A percentile compares a stretch with the other conserved stretches of the same genome.
These are phyloP conservation scores for Borealophlyctis nickersoniae DNA, from an alignment of 192 early-diverging fungal species.

Conservation along the genomic window DNA sequence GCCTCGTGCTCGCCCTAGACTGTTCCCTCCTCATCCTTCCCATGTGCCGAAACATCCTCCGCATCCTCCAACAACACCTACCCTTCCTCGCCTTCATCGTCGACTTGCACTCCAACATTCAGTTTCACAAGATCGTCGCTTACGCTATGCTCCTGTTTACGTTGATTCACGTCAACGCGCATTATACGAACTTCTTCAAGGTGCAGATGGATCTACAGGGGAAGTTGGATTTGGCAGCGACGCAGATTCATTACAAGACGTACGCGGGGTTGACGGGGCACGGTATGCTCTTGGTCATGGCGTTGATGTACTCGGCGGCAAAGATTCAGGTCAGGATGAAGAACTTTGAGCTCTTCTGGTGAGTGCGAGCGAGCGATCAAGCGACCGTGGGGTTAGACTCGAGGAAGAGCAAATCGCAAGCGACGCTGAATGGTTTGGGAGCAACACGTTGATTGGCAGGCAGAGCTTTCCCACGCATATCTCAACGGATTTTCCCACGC, in stretches of 20 bases:
- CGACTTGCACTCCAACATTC: slow-evolving; percentile 69
- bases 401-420: too few species aligned
- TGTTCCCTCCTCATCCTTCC: slow-evolving; percentile 53
- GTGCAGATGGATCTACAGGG: slow-evolving; percentile 18
- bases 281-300: slow-evolving; percentile 56
- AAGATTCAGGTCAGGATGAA: slow-evolving; percentile 47
- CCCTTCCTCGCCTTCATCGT: slow-evolving; percentile 58
- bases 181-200: slow-evolving; percentile 56
- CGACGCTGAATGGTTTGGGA: too few species aligned
- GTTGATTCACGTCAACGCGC: slow-evolving; percentile 54
- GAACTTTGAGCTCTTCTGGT: slow-evolving; percentile 74
- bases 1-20: slow-evolving; percentile 52
- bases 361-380: too few species aligned
- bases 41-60: slow-evolving; percentile 53
- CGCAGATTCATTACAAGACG: slow-evolving; percentile 32
- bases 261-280: slow-evolving; percentile 66
- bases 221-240: slow-evolving; percentile 14
- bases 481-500: too few species aligned
- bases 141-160: slow-evolving; percentile 66
- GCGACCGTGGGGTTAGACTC: too few species aligned
- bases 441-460: too few species aligned
- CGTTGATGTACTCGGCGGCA: slow-evolving; percentile 59
- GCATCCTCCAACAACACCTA: slow-evolving; percentile 50
- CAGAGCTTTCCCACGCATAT: too few species aligned
- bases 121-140: slow-evolving; percentile 71